Evolutionary conservation across 257 asterid genomes (phyloP).

Genomic region (Penstemon eatonii): DNA sequence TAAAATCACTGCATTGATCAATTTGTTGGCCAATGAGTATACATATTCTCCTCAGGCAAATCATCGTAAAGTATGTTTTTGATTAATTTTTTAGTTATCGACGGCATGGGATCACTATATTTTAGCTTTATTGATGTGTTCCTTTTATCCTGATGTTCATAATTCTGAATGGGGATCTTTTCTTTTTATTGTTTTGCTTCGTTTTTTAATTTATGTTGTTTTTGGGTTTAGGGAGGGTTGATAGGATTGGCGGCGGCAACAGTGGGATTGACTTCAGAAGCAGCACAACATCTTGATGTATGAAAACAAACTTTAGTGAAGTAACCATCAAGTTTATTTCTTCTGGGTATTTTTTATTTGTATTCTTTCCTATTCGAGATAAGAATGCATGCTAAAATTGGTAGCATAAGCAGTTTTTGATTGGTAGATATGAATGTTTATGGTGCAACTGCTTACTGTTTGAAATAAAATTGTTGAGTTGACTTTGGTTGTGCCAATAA

Average conservation of each 20-base stretch:
- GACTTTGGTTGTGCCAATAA: too few relatives aligned
- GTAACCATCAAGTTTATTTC: too few relatives aligned
- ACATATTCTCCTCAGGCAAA: slow-evolving; percentile 86
- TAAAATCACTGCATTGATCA: slow-evolving; percentile 73
- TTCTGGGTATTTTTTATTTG: too few relatives aligned
- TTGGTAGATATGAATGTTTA: too few relatives aligned
- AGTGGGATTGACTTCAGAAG: slow-evolving; percentile 89
- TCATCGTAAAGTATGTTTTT: slow-evolving; percentile 72
- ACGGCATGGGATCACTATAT: too few relatives aligned
- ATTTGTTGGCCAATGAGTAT: slow-evolving; percentile 73
- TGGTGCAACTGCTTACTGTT: too few relatives aligned
- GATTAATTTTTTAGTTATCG: too few relatives aligned
- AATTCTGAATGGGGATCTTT: slow-evolving; percentile 1
- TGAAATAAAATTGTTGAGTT: too few relatives aligned
- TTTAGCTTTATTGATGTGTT: neutral
- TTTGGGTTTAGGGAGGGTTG: slow-evolving; percentile 77
- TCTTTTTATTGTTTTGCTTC: slow-evolving; percentile 13
- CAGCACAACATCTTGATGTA: slow-evolving; percentile 95
- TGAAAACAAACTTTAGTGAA: slow-evolving; percentile 17
- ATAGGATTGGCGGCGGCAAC: slow-evolving; percentile 99
- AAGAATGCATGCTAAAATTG: neutral
- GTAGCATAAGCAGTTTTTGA: neutral
- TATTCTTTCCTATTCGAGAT: neutral
- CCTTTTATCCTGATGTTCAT: neutral
- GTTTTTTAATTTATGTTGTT: neutral